Base-by-base conservation (phyloP, 306 rosid genomes). In the Castanea crenata region DNA sequence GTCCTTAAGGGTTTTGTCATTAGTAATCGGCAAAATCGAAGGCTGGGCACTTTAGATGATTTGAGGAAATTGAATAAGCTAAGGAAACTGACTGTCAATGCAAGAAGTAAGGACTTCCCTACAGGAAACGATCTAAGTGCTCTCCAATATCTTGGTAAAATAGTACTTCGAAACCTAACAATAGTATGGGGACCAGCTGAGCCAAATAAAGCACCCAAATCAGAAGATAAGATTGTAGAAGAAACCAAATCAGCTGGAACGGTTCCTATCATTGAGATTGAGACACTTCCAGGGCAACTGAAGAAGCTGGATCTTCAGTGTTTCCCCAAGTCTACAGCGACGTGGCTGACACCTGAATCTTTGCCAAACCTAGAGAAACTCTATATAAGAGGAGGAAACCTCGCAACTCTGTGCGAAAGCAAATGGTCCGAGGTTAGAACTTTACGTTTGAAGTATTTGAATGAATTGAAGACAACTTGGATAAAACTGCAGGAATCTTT, bases 1-100 rank as follows among this genome's bases (percentile, higher is more conserved):
- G 80, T 71, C 65, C 76, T 84, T 6, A 65, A 83, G 16, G 87
- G 87, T 41, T 80, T 71, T 16, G 64, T 84, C 6, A 73, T 80
- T 20, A 27, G 58, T 11, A 21, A 31, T 6, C 2, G 19, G 34
- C 1, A 16, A 35, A 1, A 14, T 1, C 61, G n/a, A 67, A 21
- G 56, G 3, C 3, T 5, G 19, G 69, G 79, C 16, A 54, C 29
- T 18, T 54, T 78, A 0, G 5, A n/a, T 25, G 82, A 74, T 35
- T 58, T 74, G 65, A 29, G 15, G 38, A 5, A 1, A 0, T 20
- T 74, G 75, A 4, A 16, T 9, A 4, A 78, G 3, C 58, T 74
- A 5, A 58, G 52, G 67, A 78, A 74, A 52, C 20, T 83, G 79
- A 78, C 76, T 4, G 16, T 82, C 25, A 74, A 31, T 23, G 52